Conservation (phyloP, 371 early-diverging fungal species). For the Mucor indicus region DNA sequence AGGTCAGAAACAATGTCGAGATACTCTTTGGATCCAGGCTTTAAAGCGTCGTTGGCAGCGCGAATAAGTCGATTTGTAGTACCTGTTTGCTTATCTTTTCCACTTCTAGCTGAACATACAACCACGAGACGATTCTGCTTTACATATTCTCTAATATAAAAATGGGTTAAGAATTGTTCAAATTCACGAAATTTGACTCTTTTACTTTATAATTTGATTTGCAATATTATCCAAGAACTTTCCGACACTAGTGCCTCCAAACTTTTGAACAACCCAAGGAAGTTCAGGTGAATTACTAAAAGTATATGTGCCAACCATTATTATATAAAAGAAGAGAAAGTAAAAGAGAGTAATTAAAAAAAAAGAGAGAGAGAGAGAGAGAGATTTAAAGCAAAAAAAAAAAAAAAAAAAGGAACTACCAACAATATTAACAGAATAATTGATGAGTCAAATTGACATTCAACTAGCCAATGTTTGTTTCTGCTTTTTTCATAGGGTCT, state of each 20-base stretch:
- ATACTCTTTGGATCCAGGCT: constrained; percentile 61
- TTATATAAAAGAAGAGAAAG: constrained; percentile 9
- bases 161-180: too few species aligned
- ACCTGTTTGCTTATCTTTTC: constrained; percentile 71
- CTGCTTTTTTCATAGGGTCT: too few species aligned
- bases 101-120: constrained; percentile 84
- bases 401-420: constrained; percentile 15
- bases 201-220: constrained; percentile 55
- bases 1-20: constrained; percentile 80
- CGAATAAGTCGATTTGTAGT: constrained; percentile 73
- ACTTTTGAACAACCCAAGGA: constrained; percentile 81
- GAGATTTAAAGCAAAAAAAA: background rate
- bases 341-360: background rate
- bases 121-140: constrained; percentile 69
- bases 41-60: constrained; percentile 72
- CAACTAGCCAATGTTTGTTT: constrained; percentile 15
- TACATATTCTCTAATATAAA: constrained; percentile 41
- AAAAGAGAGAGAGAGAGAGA: constrained; percentile 2
- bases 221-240: constrained; percentile 68
- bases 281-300: constrained; percentile 26
- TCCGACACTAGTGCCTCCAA: constrained; percentile 87
- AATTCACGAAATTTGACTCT: too few species aligned
- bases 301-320: constrained; percentile 14
- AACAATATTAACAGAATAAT: too few species aligned
- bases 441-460: constrained; percentile 27